Conservation (phyloP, 352 stramenopile genomes). For the Globisporangium perplexum region DNA sequence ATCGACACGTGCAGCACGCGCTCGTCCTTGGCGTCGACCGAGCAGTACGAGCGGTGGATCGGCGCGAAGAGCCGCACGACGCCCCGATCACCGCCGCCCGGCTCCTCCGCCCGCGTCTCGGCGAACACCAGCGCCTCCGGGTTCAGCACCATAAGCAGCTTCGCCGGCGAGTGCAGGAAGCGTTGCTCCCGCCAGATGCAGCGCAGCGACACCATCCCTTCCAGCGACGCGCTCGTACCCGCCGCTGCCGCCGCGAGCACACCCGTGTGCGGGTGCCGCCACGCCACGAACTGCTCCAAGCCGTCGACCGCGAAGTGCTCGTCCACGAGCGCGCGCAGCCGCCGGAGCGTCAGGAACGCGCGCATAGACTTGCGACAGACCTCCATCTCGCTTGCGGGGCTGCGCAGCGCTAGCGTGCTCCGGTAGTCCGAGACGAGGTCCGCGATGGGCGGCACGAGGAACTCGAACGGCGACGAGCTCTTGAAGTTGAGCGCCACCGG, state of each 20-base stretch:
- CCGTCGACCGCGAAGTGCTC: constrained; percentile 31
- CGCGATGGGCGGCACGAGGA: constrained; percentile 38
- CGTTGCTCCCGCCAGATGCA: constrained; percentile 78
- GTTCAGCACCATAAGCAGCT: constrained; percentile 67
- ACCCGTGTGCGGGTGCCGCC: constrained; percentile 54
- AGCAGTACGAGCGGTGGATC: constrained; percentile 69
- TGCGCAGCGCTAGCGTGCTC: constrained; percentile 34
- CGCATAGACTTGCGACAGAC: constrained; percentile 65
- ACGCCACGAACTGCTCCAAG: constrained; percentile 47
- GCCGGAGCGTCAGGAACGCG: constrained; percentile 54
- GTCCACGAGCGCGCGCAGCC: constrained; percentile 50
- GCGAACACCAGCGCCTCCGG: constrained; percentile 65
- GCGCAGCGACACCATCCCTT: constrained; percentile 65
- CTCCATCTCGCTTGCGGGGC: constrained; percentile 66
- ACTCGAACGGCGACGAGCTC: constrained; percentile 63
- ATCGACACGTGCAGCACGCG: constrained; percentile 66
- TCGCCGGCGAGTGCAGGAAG: constrained; percentile 55
- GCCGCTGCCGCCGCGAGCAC: constrained; percentile 19
- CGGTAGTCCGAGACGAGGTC: constrained; percentile 16
- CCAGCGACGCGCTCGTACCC: constrained; percentile 24
- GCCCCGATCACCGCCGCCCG: constrained; percentile 17
- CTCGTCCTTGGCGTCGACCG: constrained; percentile 62
- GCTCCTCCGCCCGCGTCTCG: constrained; percentile 24
- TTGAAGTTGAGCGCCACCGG: constrained; percentile 47
- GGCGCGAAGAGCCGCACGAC: constrained; percentile 62